phyloP scores from a whole-genome alignment of 23 red algal genomes.

The Gracilaria domingensis region DNA sequence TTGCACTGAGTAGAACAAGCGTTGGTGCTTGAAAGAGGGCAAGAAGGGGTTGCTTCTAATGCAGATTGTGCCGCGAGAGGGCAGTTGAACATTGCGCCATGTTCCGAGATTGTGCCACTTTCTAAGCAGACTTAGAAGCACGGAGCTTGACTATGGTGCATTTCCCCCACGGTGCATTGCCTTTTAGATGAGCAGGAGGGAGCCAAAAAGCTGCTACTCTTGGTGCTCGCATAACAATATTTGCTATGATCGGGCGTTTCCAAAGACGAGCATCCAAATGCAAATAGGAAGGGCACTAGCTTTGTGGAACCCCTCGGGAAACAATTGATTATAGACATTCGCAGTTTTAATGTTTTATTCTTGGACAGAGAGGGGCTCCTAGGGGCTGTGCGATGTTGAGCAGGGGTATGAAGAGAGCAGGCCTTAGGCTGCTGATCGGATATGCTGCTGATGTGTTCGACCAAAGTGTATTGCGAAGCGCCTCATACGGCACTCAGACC shows the following conservation, averaged over 20 bases:
- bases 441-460: background rate
- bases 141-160: background rate
- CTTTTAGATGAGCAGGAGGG: background rate
- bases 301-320: background rate
- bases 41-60: background rate
- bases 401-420: slow-evolving; percentile 19
- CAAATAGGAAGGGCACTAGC: background rate
- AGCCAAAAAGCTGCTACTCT: background rate
- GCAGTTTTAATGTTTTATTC: background rate
- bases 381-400: background rate
- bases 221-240: background rate
- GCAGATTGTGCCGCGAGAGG: slow-evolving; percentile 1
- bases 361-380: background rate
- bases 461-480: background rate
- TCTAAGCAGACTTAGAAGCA: background rate
- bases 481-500: background rate
- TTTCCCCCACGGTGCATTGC: background rate
- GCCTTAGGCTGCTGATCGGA: background rate
- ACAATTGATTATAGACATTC: too few species aligned
- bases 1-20: background rate
- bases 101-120: background rate
- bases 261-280: background rate
- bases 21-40: background rate
- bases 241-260: background rate
- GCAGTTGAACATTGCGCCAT: slow-evolving; percentile 1